A percentile compares a stretch with the other conserved stretches of the same genome.
Evolutionary conservation across 2,329 filamentous ascomycete species (phyloP).

Genomic region (Cytospora schulzeri): DNA sequence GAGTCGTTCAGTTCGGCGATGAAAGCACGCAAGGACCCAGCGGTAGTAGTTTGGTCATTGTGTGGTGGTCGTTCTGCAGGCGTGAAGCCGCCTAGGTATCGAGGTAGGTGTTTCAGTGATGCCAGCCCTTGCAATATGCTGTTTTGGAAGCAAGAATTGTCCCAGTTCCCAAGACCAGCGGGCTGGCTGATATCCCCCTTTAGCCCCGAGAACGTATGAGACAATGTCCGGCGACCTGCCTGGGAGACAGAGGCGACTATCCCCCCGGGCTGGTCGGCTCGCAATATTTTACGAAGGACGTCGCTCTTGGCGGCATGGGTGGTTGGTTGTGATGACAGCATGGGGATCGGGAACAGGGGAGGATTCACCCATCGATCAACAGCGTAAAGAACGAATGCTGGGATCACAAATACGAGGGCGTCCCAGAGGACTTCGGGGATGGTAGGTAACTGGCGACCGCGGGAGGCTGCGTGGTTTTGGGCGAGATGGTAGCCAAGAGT

Average conservation of each 20-base stretch:
- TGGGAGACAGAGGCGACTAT: slow-evolving; percentile 61
- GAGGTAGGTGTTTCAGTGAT: slow-evolving; percentile 69
- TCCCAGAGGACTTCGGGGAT: slow-evolving; percentile 62
- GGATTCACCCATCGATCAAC: slow-evolving; percentile 58
- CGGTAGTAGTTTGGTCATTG: slow-evolving; percentile 37
- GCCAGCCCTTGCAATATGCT: slow-evolving; percentile 87
- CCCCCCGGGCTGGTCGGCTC: slow-evolving; percentile 55
- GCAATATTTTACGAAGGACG: slow-evolving; percentile 63
- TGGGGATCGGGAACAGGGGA: slow-evolving; percentile 44
- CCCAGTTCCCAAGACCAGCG: slow-evolving; percentile 81
- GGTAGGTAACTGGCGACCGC: slow-evolving; percentile 33
- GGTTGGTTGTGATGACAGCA: slow-evolving; percentile 41
- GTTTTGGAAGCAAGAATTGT: slow-evolving; percentile 98
- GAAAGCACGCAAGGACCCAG: slow-evolving; percentile 61
- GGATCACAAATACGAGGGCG: slow-evolving; percentile 57
- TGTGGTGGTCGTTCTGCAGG: slow-evolving; percentile 9
- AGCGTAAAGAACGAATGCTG: slow-evolving; percentile 58
- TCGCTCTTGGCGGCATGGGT: slow-evolving; percentile 64
- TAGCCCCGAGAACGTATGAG: slow-evolving; percentile 51
- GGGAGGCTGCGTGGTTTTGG: slow-evolving; percentile 31
- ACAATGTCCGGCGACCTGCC: slow-evolving; percentile 58
- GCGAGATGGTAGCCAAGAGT: slow-evolving; percentile 41
- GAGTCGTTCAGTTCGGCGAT: slow-evolving; percentile 71
- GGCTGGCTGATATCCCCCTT: slow-evolving; percentile 50
- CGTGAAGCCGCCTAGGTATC: slow-evolving; percentile 60